Conservation (phyloP, 352 stramenopile genomes). For the Phytophthora pisi region DNA sequence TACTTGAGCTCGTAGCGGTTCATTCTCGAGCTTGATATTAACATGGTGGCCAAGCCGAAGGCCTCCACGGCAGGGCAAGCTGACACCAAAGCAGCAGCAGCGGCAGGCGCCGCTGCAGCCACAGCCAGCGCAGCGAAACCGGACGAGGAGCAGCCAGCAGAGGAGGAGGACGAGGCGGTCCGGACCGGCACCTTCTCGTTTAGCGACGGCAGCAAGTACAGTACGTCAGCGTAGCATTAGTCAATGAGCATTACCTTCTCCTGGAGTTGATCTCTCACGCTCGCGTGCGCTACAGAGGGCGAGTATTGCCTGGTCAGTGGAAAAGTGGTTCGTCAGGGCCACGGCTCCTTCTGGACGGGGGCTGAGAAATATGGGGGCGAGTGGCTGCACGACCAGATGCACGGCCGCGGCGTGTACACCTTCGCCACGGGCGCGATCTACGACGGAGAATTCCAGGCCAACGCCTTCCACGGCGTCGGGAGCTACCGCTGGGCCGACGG, state of each 20-base stretch:
- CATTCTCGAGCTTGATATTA: not conserved
- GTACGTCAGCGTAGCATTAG: slow-evolving; percentile 29
- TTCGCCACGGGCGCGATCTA: slow-evolving; percentile 79
- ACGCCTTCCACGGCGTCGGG: slow-evolving; percentile 66
- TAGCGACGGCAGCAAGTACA: slow-evolving; percentile 66
- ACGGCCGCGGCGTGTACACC: slow-evolving; percentile 60
- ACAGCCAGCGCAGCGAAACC: slow-evolving; percentile 1
- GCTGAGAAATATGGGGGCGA: slow-evolving; percentile 69
- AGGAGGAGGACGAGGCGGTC: slow-evolving; percentile 48
- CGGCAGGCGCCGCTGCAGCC: slow-evolving; percentile 13
- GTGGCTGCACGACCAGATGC: slow-evolving; percentile 75
- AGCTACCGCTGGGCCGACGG: slow-evolving; percentile 75
- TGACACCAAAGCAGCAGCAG: slow-evolving; percentile 30
- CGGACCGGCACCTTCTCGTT: slow-evolving; percentile 70
- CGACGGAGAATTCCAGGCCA: slow-evolving; percentile 74
- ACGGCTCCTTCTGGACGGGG: slow-evolving; percentile 53
- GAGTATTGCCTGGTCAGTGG: slow-evolving; percentile 47
- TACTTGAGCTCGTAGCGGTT: not conserved
- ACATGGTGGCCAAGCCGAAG: slow-evolving; percentile 30
- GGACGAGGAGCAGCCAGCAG: slow-evolving; percentile 35
- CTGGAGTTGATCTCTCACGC: not conserved
- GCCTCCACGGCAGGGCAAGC: slow-evolving; percentile 27
- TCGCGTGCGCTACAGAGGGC: slow-evolving; percentile 39
- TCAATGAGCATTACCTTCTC: slow-evolving; percentile 6
- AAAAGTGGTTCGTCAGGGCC: slow-evolving; percentile 56